A percentile compares a stretch with the other conserved stretches of the same genome.
Evolutionary conservation across 441 rosid species (phyloP).

Genomic region (Aleurites moluccanus): DNA sequence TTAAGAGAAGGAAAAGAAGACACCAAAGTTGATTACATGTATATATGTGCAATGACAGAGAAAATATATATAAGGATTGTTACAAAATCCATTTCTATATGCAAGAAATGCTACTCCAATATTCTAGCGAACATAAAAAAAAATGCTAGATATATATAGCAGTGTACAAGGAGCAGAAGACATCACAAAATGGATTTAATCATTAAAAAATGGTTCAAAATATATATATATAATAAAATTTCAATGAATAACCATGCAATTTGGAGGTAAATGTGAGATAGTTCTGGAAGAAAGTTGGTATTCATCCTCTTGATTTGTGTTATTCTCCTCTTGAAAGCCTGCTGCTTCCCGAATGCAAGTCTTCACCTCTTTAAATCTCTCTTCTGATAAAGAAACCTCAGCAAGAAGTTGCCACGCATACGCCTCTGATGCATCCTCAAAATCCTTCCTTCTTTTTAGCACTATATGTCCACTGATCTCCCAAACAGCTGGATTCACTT

Average conservation of each 20-base stretch:
- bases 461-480: constrained; percentile 87
- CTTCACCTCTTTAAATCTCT: constrained; percentile 60
- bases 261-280: constrained; percentile 12
- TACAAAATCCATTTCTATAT: no score
- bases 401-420: constrained; percentile 71
- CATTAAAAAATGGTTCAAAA: neutral
- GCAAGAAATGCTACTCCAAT: no score
- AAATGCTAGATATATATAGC: no score
- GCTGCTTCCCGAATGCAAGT: constrained; percentile 51
- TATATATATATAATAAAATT: neutral
- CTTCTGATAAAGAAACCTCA: constrained; percentile 66
- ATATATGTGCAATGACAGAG: no score
- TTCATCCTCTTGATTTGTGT: constrained; percentile 13
- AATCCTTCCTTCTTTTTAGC: constrained; percentile 72
- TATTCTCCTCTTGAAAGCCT: constrained; percentile 18
- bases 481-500: constrained; percentile 90
- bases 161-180: neutral
- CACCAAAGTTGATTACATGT: no score
- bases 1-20: no score
- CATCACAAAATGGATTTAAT: neutral
- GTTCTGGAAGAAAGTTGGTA: constrained; percentile 14
- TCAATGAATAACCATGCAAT: constrained; percentile 21
- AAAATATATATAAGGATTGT: no score
- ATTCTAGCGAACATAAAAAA: no score
- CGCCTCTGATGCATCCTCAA: constrained; percentile 66